phyloP scores from a whole-genome alignment of 1,284 basidiomycete genomes.

The Trichosporon coremiiforme region DNA sequence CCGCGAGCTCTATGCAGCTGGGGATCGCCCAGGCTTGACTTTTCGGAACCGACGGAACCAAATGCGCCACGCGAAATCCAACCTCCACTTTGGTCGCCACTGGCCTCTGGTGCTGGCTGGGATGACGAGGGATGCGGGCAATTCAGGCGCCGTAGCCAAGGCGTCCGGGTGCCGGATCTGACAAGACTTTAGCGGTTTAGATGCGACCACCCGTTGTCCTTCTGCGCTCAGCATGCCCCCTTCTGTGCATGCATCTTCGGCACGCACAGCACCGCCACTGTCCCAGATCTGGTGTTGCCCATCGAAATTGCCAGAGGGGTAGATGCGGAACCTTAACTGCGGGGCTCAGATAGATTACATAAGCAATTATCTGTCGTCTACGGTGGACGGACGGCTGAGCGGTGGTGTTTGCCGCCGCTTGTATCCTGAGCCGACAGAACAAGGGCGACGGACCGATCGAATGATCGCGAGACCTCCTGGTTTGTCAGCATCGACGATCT shows the following conservation, averaged over 20 bases:
- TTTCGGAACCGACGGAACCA: not conserved
- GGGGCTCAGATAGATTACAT: conserved; percentile 1
- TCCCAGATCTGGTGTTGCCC: not conserved
- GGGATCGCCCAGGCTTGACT: not conserved
- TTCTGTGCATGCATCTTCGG: not conserved
- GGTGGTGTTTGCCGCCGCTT: conserved; percentile 12
- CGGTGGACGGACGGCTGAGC: conserved; percentile 3
- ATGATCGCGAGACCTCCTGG: conserved; percentile 2
- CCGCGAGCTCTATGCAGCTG: not conserved
- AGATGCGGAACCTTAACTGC: not conserved
- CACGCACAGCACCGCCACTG: not conserved
- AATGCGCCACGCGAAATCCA: not conserved
- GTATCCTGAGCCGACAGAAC: conserved; percentile 7
- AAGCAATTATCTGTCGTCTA: conserved; percentile 5
- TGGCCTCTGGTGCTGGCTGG: not conserved
- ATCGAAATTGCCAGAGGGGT: not conserved
- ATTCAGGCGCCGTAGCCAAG: conserved; percentile 1
- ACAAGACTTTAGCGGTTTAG: not conserved
- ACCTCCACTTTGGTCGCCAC: conserved; percentile 5
- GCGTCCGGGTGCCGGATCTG: conserved; percentile 1
- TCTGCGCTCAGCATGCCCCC: not conserved
- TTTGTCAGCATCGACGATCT: conserved; percentile 15
- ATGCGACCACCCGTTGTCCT: not conserved
- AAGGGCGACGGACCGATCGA: conserved; percentile 7
- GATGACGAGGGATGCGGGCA: not conserved